These are phyloP conservation scores for Calonectria montana DNA, from an alignment of 2,329 filamentous ascomycete genomes.

Conservation along the genomic window DNA sequence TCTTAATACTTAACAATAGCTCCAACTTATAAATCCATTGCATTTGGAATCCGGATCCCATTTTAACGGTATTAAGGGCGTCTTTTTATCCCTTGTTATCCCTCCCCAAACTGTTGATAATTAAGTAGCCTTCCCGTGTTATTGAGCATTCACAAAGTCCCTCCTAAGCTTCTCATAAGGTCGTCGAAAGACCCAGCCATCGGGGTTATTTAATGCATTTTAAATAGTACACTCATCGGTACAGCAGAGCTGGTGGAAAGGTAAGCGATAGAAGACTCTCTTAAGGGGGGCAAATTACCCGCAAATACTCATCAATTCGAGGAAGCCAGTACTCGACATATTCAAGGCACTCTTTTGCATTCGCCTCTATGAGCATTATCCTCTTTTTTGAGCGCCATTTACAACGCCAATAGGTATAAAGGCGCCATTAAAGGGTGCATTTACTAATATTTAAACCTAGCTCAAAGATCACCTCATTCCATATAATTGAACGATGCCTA, in stretches of 20 bases:
- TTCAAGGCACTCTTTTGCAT: too few species aligned
- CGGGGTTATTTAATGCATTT: not conserved
- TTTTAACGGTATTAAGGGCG: not conserved
- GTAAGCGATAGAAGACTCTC: not conserved
- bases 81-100: not conserved
- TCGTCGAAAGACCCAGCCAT: not conserved
- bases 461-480: too few species aligned
- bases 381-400: too few species aligned
- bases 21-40: not conserved
- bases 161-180: not conserved
- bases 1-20: not conserved
- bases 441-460: too few species aligned
- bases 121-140: not conserved
- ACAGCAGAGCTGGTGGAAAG: not conserved
- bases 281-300: not conserved
- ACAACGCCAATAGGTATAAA: too few species aligned
- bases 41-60: not conserved
- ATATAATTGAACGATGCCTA: too few species aligned
- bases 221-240: not conserved
- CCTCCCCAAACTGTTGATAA: not conserved
- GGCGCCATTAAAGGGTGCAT: too few species aligned
- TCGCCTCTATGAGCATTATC: too few species aligned
- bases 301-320: too few species aligned
- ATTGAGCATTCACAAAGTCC: not conserved
- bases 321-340: too few species aligned